phyloP scores from a whole-genome alignment of 164 flowering plant genomes.

The Chloranthus sessilifolius region DNA sequence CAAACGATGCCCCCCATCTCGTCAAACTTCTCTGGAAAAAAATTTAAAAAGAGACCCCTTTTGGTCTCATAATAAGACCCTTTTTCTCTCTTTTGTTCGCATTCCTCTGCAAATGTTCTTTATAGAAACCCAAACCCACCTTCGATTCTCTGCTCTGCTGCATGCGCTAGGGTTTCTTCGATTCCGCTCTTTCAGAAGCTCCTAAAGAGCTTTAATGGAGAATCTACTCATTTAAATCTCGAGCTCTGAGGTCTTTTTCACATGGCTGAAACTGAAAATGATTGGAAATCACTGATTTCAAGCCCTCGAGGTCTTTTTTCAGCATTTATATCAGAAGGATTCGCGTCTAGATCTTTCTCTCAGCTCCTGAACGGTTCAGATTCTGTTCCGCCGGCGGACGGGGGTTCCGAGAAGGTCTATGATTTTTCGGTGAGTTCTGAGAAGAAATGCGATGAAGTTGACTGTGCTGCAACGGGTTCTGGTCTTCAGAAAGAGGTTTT shows the following conservation, averaged over 20 bases:
- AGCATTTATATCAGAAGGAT: constrained; percentile 7
- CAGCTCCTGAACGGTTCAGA: constrained; percentile 9
- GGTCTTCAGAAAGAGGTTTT: constrained; percentile 6
- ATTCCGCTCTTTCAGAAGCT: not conserved
- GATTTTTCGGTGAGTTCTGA: not conserved
- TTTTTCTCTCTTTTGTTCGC: not conserved
- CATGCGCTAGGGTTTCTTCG: too few species aligned
- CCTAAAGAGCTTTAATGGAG: too few species aligned
- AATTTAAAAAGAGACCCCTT: too few species aligned
- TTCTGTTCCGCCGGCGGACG: not conserved
- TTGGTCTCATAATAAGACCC: too few species aligned
- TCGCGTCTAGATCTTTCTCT: constrained; percentile 8
- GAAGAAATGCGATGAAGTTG: not conserved
- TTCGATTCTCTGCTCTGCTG: too few species aligned
- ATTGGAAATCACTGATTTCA: constrained; percentile 16
- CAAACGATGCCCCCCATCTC: constrained; percentile 12
- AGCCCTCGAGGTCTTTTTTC: constrained; percentile 18
- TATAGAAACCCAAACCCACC: too few species aligned
- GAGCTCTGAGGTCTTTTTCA: too few species aligned
- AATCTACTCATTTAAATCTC: not conserved
- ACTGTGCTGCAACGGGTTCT: not conserved
- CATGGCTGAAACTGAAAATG: constrained; percentile 24
- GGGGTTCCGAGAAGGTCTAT: not conserved
- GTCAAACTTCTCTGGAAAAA: constrained; percentile 19
- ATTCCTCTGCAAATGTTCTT: too few species aligned